Evolutionary conservation across 805 yeast genomes (phyloP).

Genomic region (Pichia occidentalis): DNA sequence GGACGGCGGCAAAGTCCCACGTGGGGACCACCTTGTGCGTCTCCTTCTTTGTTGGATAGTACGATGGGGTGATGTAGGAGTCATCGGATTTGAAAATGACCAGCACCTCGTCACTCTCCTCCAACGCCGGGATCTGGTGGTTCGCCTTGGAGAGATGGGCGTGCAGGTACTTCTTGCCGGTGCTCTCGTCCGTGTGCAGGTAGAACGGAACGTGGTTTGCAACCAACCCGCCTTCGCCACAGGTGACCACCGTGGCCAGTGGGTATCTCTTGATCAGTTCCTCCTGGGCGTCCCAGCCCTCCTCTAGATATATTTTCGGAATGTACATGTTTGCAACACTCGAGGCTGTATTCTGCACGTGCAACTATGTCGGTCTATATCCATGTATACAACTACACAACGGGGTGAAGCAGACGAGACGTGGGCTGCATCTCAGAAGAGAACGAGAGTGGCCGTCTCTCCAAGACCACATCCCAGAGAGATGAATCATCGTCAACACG

Average conservation of each 20-base stretch:
- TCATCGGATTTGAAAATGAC: slow-evolving; percentile 47
- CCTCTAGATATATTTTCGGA: slow-evolving; percentile 23
- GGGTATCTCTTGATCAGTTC: slow-evolving; percentile 42
- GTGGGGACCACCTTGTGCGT: slow-evolving; percentile 65
- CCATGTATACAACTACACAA: too few relatives aligned
- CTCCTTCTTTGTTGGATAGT: slow-evolving; percentile 49
- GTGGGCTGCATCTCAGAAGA: too few relatives aligned
- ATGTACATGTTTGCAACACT: too few relatives aligned
- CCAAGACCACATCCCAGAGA: too few relatives aligned
- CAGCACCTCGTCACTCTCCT: slow-evolving; percentile 34
- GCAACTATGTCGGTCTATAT: too few relatives aligned
- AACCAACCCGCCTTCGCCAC: slow-evolving; percentile 32
- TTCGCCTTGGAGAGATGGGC: slow-evolving; percentile 52
- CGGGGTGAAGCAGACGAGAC: too few relatives aligned
- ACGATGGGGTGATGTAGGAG: slow-evolving; percentile 51
- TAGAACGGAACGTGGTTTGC: slow-evolving; percentile 56
- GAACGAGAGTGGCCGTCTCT: too few relatives aligned
- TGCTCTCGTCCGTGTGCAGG: slow-evolving; percentile 28
- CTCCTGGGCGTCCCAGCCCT: slow-evolving; percentile 33
- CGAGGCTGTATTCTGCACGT: too few relatives aligned
- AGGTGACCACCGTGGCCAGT: slow-evolving; percentile 44
- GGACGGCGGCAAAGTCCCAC: slow-evolving; percentile 58
- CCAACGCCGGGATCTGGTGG: slow-evolving; percentile 41
- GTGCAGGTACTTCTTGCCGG: slow-evolving; percentile 30
- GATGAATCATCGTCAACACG: too few relatives aligned